A percentile compares a stretch with the other conserved stretches of the same genome.
Conservation (phyloP, 129 eudicot genomes). For the Artemisia tridentata region DNA sequence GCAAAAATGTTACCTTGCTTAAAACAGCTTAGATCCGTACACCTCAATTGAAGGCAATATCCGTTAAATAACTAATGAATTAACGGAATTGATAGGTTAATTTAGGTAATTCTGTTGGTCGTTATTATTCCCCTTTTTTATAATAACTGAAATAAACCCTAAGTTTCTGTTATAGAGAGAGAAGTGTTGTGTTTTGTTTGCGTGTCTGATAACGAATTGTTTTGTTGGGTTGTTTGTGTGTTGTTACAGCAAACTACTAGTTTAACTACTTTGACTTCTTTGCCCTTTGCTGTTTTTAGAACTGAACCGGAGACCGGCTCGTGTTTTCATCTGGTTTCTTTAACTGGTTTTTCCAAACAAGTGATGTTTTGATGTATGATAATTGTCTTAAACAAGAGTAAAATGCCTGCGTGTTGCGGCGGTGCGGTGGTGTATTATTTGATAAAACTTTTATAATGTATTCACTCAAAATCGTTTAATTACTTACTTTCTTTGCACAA, state of each 20-base stretch:
- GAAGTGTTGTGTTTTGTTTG: slow-evolving; percentile 20
- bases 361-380: too few species aligned
- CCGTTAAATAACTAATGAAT: slow-evolving; percentile 15
- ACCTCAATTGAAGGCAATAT: slow-evolving; percentile 32
- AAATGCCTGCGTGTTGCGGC: too few species aligned
- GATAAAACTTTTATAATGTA: too few species aligned
- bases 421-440: too few species aligned
- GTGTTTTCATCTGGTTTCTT: background rate
- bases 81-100: background rate
- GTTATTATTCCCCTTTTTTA: slow-evolving; percentile 30
- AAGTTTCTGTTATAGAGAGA: slow-evolving; percentile 13
- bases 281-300: slow-evolving; percentile 19
- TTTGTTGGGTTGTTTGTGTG: slow-evolving; percentile 5
- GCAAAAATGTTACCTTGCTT: slow-evolving; percentile 34
- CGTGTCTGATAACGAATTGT: slow-evolving; percentile 27
- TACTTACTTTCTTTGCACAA: too few species aligned
- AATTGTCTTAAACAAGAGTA: too few species aligned
- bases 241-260: slow-evolving; percentile 31
- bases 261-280: slow-evolving; percentile 18
- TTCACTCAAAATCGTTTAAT: too few species aligned
- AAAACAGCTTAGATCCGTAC: slow-evolving; percentile 27
- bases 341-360: too few species aligned
- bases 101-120: slow-evolving; percentile 20
- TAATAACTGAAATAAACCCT: slow-evolving; percentile 34
- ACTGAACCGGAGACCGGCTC: background rate